Percentiles rank a stretch among this genome's conserved stretches.
phyloP scores from a whole-genome alignment of 2,329 filamentous ascomycete genomes.

The Penicillium sp. region DNA sequence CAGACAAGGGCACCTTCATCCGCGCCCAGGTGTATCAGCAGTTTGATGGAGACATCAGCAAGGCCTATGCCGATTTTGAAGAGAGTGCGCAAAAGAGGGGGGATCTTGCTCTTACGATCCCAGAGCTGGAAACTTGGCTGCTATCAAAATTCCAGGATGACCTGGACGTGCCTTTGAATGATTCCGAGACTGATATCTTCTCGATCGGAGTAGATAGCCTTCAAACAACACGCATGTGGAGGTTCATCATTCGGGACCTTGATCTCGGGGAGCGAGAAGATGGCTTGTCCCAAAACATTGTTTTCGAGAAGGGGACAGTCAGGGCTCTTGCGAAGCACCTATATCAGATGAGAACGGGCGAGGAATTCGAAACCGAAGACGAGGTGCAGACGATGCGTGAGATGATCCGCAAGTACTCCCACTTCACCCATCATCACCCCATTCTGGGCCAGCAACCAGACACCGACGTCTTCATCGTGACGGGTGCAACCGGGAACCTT shows the following conservation, averaged over 20 bases:
- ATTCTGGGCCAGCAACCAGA: constrained; percentile 25
- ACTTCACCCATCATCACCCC: constrained; percentile 31
- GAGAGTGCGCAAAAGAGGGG: constrained; percentile 34
- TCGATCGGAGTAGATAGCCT: constrained; percentile 57
- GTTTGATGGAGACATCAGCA: constrained; percentile 50
- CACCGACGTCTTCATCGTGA: constrained; percentile 48
- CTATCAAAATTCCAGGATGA: constrained; percentile 39
- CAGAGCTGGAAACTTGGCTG: constrained; percentile 40
- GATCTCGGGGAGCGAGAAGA: constrained; percentile 44
- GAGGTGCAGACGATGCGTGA: constrained; percentile 47
- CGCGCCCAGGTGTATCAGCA: constrained; percentile 51
- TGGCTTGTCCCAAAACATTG: constrained; percentile 54
- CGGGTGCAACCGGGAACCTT: constrained; percentile 64
- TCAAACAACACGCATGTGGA: constrained; percentile 57
- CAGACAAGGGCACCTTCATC: constrained; percentile 59
- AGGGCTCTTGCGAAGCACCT: constrained; percentile 49
- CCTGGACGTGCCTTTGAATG: constrained; percentile 15
- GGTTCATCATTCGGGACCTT: constrained; percentile 51
- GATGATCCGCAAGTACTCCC: constrained; percentile 49
- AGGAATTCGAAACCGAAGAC: constrained; percentile 32
- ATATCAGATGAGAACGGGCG: constrained; percentile 42
- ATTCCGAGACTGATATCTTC: constrained; percentile 57
- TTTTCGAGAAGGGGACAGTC: constrained; percentile 58
- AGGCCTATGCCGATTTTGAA: constrained; percentile 47
- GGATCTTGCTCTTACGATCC: constrained; percentile 13